Evolutionary conservation across 2,329 filamentous ascomycete species (phyloP).

Genomic region (Fusarium sp.): DNA sequence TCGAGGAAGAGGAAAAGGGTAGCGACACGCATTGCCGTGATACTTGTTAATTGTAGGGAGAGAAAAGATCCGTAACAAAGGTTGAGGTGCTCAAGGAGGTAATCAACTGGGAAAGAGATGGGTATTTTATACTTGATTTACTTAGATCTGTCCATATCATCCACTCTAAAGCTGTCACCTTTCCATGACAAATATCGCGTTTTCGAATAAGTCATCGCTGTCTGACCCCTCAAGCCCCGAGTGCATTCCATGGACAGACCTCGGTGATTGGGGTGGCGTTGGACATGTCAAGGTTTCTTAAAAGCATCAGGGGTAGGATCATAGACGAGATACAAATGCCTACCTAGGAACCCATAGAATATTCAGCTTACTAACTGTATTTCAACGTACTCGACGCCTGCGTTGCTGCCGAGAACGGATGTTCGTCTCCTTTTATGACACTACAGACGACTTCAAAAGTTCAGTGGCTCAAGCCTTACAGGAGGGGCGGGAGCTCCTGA

Average conservation of each 20-base stretch:
- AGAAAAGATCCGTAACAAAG: background rate
- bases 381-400: background rate
- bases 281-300: background rate
- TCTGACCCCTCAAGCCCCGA: background rate
- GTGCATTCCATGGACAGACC: background rate
- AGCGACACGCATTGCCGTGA: background rate
- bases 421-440: background rate
- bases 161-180: background rate
- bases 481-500: background rate
- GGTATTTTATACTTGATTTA: background rate
- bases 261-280: background rate
- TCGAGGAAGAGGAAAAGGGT: background rate
- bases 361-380: background rate
- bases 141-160: background rate
- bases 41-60: background rate
- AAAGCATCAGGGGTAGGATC: background rate
- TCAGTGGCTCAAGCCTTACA: background rate
- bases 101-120: background rate
- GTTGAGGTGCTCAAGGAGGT: background rate
- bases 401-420: background rate
- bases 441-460: background rate
- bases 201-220: background rate
- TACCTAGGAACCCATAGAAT: background rate
- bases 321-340: background rate
- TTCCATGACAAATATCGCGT: background rate